Evolutionary conservation across 768 basidiomycete genomes (phyloP), one percentile per base, ranked within the genome.

Genomic region (Steccherinum ochraceum): DNA sequence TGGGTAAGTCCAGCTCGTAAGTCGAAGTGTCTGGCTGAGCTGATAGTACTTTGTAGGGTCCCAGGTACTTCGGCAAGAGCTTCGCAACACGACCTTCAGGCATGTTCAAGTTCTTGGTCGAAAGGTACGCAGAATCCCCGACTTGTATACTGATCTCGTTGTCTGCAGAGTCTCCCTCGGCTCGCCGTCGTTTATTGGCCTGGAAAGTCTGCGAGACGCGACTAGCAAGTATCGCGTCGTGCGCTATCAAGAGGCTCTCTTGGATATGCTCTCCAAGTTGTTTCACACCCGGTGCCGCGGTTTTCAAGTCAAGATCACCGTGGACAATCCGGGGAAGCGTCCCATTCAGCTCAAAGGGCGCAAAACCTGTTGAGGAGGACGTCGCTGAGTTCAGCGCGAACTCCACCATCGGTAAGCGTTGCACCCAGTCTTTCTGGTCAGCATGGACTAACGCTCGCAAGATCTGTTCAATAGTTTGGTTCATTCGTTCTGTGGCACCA

Each of bases 381-480:
- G 56, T 51, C 20, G 62, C 55, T 0, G 58, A 57, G 52, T 70
- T 76, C 2, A 74, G 61, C 0, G 71, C 71, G 54, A 75, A 74
- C 48, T 74, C 70, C 0, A 61, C 60, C 45, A 70, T 46, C 0
- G 66, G 67, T 1, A 72, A 3, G 3, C 58, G 57, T 0, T 64
- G 49, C 0, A 64, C 56, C 69, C 69, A 72, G 25, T 73, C 60
- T 0, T 5, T 40, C 44, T 63, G 61, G 50, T 63, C 52, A 0
- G 53, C 52, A 1, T 19, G 4, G 2, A 62, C 46, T 18, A 50
- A 3, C 0, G 11, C n/a, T 4, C 49, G 11, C 5, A 54, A 27
- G 2, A 40, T 49, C 49, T 71, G 63, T 0, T 49, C 57, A 13
- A 58, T 44, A 11, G 51, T 54, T 5, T 40, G 42, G 35, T 56